Evolutionary conservation across 495 filamentous ascomycete genomes (phyloP).

Genomic region (Daldinia childiae): DNA sequence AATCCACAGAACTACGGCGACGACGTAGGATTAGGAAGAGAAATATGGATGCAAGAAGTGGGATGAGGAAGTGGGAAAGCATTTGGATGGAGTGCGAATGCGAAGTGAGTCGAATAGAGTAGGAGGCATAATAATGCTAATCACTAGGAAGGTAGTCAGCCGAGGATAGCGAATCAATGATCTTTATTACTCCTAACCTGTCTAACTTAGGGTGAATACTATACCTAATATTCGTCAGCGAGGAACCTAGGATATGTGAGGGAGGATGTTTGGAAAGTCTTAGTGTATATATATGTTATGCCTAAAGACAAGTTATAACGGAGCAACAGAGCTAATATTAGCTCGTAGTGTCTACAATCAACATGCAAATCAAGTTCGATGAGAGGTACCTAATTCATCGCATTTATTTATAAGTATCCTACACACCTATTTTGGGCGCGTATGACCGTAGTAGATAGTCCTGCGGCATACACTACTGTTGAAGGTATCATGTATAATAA

Average conservation of each 20-base stretch:
- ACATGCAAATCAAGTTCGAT: too few species aligned
- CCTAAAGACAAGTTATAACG: too few species aligned
- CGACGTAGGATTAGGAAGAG: not conserved
- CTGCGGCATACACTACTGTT: slow-evolving; percentile 42
- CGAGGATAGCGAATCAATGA: not conserved
- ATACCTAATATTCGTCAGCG: not conserved
- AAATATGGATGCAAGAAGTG: not conserved
- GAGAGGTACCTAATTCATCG: not conserved
- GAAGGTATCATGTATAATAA: slow-evolving; percentile 45
- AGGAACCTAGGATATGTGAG: too few species aligned
- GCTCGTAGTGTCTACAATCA: too few species aligned
- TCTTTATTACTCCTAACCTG: not conserved
- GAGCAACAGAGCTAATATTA: too few species aligned
- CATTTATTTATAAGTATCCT: slow-evolving; percentile 1
- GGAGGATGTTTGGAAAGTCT: too few species aligned
- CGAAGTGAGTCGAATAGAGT: not conserved
- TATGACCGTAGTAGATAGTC: slow-evolving; percentile 7
- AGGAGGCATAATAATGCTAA: not conserved
- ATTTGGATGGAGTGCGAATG: not conserved
- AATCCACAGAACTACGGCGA: not conserved
- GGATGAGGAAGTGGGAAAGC: not conserved
- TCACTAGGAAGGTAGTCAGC: not conserved
- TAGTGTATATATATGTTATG: too few species aligned
- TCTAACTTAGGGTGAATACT: too few species aligned
- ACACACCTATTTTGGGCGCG: not conserved